These are phyloP conservation scores for Oenanthe javanica DNA, from an alignment of 140 eudicot genomes.

Conservation along the genomic window DNA sequence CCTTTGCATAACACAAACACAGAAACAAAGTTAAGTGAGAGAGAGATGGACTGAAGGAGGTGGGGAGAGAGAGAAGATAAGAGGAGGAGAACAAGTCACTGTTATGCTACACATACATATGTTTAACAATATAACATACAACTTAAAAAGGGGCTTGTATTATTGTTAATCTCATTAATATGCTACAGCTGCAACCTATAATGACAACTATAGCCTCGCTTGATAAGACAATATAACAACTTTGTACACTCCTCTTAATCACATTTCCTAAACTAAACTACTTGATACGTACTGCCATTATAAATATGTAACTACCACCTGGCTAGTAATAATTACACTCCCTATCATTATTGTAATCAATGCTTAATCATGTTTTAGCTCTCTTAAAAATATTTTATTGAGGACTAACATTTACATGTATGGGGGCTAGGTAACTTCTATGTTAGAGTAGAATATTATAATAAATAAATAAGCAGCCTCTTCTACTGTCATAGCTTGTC, in stretches of 20 bases:
- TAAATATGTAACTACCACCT: not conserved
- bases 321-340: not conserved
- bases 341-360: conserved; percentile 8
- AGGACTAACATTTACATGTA: not conserved
- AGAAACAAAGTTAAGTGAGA: not conserved
- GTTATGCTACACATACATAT: conserved; percentile 7
- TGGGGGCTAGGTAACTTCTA: too few species aligned
- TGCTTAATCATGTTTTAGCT: not conserved
- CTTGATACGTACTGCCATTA: not conserved
- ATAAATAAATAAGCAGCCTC: too few species aligned
- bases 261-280: not conserved
- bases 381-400: not conserved
- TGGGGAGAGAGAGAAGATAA: conserved; percentile 13
- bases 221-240: conserved; percentile 10
- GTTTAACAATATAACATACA: conserved; percentile 11
- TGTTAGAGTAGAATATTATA: not conserved
- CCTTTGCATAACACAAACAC: not conserved
- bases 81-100: conserved; percentile 29
- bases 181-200: not conserved
- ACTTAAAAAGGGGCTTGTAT: conserved; percentile 10
- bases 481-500: too few species aligned
- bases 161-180: conserved; percentile 1
- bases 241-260: not conserved
- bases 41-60: not conserved
- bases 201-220: conserved; percentile 24